A percentile compares a stretch with the other conserved stretches of the same genome.
Conservation (phyloP, 148 eudicot genomes). For the Chenopodium suecicum region DNA sequence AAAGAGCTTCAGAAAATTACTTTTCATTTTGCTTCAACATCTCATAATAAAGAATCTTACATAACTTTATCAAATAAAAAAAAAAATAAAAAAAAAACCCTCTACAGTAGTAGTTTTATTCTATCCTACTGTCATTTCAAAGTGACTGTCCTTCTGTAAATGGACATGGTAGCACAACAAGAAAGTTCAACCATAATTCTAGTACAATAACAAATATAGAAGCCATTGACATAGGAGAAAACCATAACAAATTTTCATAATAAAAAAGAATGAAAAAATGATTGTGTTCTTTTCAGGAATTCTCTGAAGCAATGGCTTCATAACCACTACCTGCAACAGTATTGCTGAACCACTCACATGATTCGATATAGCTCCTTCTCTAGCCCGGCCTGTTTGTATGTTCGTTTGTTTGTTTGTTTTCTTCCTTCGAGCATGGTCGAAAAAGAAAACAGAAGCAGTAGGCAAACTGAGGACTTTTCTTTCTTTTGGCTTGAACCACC, state of each 20-base stretch:
- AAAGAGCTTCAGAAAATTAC: background rate
- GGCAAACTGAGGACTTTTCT: background rate
- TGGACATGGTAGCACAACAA: background rate
- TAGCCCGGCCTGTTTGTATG: background rate
- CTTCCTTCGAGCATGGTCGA: background rate
- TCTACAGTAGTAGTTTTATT: background rate
- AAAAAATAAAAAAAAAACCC: background rate
- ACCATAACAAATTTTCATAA: background rate
- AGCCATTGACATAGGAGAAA: background rate
- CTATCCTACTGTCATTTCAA: background rate
- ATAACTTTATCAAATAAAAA: too few relatives aligned
- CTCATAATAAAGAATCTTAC: too few relatives aligned
- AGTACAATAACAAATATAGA: background rate
- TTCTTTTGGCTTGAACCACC: background rate
- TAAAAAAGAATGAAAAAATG: slow-evolving; percentile 22
- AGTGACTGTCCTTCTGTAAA: background rate
- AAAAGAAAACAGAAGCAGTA: background rate
- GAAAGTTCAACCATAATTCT: background rate
- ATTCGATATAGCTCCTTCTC: background rate
- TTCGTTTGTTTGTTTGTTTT: background rate
- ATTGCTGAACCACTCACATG: slow-evolving; percentile 4
- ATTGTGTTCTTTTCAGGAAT: slow-evolving; percentile 8
- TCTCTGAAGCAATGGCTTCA: slow-evolving; percentile 9
- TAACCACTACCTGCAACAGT: slow-evolving; percentile 3
- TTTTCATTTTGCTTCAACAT: background rate